These are phyloP conservation scores for Aspergillus novoparasiticus DNA, from an alignment of 2,329 filamentous ascomycete genomes.

Conservation along the genomic window DNA sequence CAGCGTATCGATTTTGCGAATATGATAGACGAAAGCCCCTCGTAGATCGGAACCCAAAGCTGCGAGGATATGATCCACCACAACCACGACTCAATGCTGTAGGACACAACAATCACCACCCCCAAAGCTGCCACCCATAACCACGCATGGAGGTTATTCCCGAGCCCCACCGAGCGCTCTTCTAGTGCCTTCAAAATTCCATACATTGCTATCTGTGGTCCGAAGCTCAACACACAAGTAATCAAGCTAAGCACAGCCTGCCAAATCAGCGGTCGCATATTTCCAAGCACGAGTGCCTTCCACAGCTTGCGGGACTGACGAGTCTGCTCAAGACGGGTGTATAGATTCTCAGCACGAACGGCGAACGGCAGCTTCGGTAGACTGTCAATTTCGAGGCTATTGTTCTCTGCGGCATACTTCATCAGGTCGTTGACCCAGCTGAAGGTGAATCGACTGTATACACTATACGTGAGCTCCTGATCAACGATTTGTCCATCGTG, in stretches of 20 bases:
- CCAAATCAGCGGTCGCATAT: conserved; percentile 57
- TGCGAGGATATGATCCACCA: conserved; percentile 68
- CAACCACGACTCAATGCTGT: conserved; percentile 66
- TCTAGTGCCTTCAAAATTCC: conserved; percentile 69
- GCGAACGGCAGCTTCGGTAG: conserved; percentile 63
- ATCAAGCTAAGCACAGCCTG: conserved; percentile 63
- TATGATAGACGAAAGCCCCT: conserved; percentile 70
- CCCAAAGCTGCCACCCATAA: conserved; percentile 69
- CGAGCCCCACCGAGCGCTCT: conserved; percentile 47
- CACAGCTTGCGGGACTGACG: conserved; percentile 53
- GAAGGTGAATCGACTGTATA: conserved; percentile 66
- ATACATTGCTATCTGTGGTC: conserved; percentile 70
- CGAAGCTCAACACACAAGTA: conserved; percentile 63
- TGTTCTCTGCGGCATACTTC: conserved; percentile 57
- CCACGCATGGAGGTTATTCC: conserved; percentile 59
- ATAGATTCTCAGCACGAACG: conserved; percentile 53
- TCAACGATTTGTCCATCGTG: conserved; percentile 64
- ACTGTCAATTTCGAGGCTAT: conserved; percentile 63
- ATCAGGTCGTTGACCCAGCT: conserved; percentile 64
- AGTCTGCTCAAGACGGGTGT: conserved; percentile 52
- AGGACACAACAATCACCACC: conserved; percentile 55
- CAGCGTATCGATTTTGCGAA: conserved; percentile 76
- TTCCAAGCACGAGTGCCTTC: conserved; percentile 61
- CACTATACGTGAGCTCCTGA: conserved; percentile 61
- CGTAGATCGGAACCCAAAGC: conserved; percentile 66